Evolutionary conservation across 2,329 filamentous ascomycete species (phyloP), one percentile per base, ranked within the genome.

Genomic region (Remersonia thermophila): DNA sequence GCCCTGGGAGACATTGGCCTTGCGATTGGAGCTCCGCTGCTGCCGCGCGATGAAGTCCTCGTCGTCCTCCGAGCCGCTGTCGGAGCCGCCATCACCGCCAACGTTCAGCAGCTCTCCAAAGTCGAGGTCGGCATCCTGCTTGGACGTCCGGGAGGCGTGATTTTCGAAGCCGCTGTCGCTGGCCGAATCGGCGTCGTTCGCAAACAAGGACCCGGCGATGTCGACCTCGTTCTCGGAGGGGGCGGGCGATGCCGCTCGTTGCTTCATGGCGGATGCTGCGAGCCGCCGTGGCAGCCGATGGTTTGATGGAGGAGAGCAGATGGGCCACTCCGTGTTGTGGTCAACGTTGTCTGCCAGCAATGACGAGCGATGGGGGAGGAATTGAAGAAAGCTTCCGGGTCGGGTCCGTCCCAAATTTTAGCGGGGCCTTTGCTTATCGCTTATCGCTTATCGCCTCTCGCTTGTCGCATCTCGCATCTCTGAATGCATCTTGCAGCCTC

Each of bases 201-300:
- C 71, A 51, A 89, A 81, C 9, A 95, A 67, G 2, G 80, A 79
- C 43, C 71, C 77, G 14, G 85, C 76, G 36, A 98, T 95, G 53
- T 98, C 91, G 52, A 93, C 77, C 54, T 94, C 91, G 47, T 79
- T 82, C 61, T 96, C 89, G 33, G 89, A 96, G 40, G 72, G 68
- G 33, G 85, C 76, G 41, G 89, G 91, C 30, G 91, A 96, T 39
- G 71, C 70, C 52, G 74, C 77, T 52, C 83, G 78, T 55, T 67
- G 68, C 61, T 71, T 69, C 84, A 93, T 93, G 7, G 41, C 45
- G 36, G 33, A 17, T 33, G 15, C 33, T 32, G 32, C 15, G 32
- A 30, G 14, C 31, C 35, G 31, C 29, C 35, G 20, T 11, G 30
- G 18, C 25, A 23, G 23, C 34, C 15, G 35, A 33, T 33, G 15